Conservation (phyloP, 1,139 yeast genomes). For the Taphrina flavorubra region DNA sequence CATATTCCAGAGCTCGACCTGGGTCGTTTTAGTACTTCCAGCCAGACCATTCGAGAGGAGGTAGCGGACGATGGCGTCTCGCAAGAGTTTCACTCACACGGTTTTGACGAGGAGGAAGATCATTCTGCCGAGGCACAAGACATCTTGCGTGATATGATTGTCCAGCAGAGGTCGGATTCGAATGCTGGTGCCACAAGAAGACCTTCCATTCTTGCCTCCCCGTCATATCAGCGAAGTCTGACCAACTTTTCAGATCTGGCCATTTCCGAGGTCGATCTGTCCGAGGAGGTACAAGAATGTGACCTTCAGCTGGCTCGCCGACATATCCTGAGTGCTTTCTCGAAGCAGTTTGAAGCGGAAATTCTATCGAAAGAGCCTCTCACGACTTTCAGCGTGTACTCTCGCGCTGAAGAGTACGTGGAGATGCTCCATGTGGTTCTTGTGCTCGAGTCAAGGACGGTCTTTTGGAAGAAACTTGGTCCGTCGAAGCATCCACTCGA, state of each 20-base stretch:
- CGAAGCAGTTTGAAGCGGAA: conserved; percentile 32
- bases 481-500: conserved; percentile 27
- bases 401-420: conserved; percentile 28
- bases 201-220: conserved; percentile 30
- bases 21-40: not conserved
- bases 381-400: conserved; percentile 30
- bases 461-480: conserved; percentile 33
- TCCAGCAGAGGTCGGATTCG: conserved; percentile 15
- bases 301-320: conserved; percentile 29
- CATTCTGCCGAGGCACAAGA: conserved; percentile 21
- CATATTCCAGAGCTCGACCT: conserved; percentile 20
- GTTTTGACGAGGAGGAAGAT: not conserved
- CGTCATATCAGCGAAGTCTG: conserved; percentile 28
- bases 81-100: not conserved
- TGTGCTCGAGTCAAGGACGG: conserved; percentile 34
- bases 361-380: conserved; percentile 21
- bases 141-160: conserved; percentile 24
- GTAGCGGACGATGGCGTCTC: not conserved
- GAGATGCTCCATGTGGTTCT: conserved; percentile 40
- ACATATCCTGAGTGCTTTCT: conserved; percentile 36
- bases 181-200: conserved; percentile 11
- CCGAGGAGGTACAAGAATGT: conserved; percentile 33
- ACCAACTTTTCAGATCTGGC: conserved; percentile 27
- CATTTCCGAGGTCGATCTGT: conserved; percentile 37
- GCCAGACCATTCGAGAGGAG: not conserved